These are phyloP conservation scores for Bryopsis sp. DNA, from an alignment of 139 green algal species.

Conservation along the genomic window DNA sequence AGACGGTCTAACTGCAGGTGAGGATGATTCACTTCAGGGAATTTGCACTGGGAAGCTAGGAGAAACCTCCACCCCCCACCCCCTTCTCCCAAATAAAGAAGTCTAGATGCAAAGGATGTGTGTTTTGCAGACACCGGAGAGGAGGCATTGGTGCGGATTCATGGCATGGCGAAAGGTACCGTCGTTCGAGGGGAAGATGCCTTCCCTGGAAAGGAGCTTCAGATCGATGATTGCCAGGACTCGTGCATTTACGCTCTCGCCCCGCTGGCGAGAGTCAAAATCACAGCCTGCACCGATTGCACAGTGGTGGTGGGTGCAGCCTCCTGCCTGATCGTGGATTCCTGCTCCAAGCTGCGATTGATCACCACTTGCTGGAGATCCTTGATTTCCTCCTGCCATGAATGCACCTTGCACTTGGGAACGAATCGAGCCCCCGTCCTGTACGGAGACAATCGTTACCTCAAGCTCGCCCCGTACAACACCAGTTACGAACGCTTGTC, in stretches of 20 bases:
- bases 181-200: conserved; percentile 69
- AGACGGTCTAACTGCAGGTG: background rate
- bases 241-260: conserved; percentile 73
- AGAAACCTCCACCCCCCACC: background rate
- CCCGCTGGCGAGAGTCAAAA: conserved; percentile 49
- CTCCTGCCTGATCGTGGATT: conserved; percentile 59
- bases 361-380: conserved; percentile 42
- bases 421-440: conserved; percentile 51
- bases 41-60: no score
- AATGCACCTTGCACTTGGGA: conserved; percentile 73
- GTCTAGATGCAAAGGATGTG: background rate
- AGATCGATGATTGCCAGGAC: conserved; percentile 79
- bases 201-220: conserved; percentile 27
- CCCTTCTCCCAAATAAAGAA: background rate
- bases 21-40: no score
- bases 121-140: background rate
- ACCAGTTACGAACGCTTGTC: conserved; percentile 42
- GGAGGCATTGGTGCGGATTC: conserved; percentile 21
- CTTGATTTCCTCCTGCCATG: conserved; percentile 62
- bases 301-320: conserved; percentile 64
- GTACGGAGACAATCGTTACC: conserved; percentile 59
- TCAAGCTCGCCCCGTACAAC: conserved; percentile 73
- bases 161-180: conserved; percentile 57
- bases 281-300: conserved; percentile 75
- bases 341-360: conserved; percentile 50